Evolutionary conservation across 169 alveolate species (phyloP).

Genomic region (Plasmodium relictum): DNA sequence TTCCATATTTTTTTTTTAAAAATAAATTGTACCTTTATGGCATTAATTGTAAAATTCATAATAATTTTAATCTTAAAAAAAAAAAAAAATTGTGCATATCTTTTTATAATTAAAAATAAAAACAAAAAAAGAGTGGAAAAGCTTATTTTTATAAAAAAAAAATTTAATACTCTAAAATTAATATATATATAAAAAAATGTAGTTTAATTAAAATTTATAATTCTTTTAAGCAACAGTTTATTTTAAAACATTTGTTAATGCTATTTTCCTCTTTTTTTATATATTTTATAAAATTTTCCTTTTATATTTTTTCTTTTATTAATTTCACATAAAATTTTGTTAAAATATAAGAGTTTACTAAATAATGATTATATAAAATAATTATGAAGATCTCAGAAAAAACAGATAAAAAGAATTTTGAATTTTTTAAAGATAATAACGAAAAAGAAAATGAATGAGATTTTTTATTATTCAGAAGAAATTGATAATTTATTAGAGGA

Average conservation of each 20-base stretch:
- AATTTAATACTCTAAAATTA: too few relatives aligned
- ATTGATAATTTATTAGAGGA: slow-evolving; percentile 63
- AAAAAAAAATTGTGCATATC: too few relatives aligned
- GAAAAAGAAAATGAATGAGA: slow-evolving; percentile 31
- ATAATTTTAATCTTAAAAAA: too few relatives aligned
- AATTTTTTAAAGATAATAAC: neutral
- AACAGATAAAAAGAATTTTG: neutral
- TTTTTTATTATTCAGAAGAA: slow-evolving; percentile 59
- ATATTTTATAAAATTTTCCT: neutral
- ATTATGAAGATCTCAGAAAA: neutral
- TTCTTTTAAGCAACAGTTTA: neutral
- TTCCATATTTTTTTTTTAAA: too few relatives aligned
- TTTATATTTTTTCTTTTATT: neutral
- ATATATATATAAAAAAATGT: too few relatives aligned
- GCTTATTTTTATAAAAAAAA: too few relatives aligned
- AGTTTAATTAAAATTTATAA: too few relatives aligned
- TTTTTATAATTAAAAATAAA: too few relatives aligned
- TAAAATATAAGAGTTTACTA: neutral
- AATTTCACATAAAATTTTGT: neutral
- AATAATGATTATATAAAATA: neutral
- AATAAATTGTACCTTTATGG: too few relatives aligned
- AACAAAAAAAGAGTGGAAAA: too few relatives aligned
- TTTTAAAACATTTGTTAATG: neutral
- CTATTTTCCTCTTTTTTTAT: neutral
- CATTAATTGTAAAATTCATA: too few relatives aligned